Evolutionary conservation across 345 rosid genomes (phyloP).

Genomic region (Linum lewisii): DNA sequence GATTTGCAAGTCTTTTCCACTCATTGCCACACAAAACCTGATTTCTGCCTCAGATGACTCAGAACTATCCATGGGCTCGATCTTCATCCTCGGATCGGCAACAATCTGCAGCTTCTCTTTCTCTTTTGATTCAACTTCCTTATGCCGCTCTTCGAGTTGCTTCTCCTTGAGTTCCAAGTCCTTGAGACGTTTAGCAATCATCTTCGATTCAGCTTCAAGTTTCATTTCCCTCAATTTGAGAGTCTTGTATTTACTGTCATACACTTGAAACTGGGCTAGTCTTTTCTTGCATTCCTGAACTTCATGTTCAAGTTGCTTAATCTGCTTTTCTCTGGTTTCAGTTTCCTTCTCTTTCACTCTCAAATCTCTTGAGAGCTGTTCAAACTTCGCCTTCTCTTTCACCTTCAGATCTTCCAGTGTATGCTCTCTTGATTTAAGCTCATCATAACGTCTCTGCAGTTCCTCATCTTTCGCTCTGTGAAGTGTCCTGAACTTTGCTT

Average conservation of each 20-base stretch:
- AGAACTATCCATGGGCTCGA: conserved; percentile 12
- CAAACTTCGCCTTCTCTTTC: neutral
- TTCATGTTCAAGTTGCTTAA: conserved; percentile 16
- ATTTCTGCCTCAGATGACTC: neutral
- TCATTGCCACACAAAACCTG: conserved; percentile 9
- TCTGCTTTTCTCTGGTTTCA: conserved; percentile 17
- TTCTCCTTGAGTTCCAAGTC: conserved; percentile 21
- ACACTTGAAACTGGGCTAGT: no score
- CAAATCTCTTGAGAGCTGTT: conserved; percentile 1
- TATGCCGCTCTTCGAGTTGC: conserved; percentile 11
- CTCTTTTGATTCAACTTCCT: conserved; percentile 13
- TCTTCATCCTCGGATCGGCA: conserved; percentile 13
- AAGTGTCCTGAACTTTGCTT: neutral
- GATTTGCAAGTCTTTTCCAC: conserved; percentile 37
- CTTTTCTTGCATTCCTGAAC: conserved; percentile 13
- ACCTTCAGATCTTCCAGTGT: neutral
- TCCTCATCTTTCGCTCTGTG: neutral
- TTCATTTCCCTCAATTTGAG: conserved; percentile 17
- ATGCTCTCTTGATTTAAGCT: neutral
- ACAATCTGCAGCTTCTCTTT: conserved; percentile 9
- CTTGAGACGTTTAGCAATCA: conserved; percentile 6
- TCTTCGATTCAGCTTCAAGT: neutral
- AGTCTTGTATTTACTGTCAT: no score
- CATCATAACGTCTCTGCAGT: conserved; percentile 9
- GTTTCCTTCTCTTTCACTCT: conserved; percentile 14